A percentile compares a stretch with the other conserved stretches of the same genome.
Evolutionary conservation across 106 monocot genomes (phyloP).

Genomic region (Dendrobium huoshanense): DNA sequence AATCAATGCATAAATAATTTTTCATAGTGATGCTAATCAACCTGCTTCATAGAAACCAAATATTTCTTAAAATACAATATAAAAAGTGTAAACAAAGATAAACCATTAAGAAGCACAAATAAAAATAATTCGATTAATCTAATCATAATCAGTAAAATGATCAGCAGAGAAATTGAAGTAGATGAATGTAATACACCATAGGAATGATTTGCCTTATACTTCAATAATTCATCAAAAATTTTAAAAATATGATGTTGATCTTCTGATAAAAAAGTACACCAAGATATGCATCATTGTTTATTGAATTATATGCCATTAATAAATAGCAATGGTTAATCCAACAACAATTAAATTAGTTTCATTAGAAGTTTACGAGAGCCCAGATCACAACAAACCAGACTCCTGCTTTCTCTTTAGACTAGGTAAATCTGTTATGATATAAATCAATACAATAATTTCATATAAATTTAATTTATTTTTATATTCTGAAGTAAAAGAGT

Average conservation of each 20-base stretch:
- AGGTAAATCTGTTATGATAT: not conserved
- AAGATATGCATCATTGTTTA: constrained; percentile 12
- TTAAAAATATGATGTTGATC: too few species aligned
- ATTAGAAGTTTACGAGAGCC: constrained; percentile 23
- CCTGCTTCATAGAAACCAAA: not conserved
- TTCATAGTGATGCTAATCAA: not conserved
- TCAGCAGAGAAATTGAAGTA: too few species aligned
- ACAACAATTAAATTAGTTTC: constrained; percentile 30
- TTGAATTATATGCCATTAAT: constrained; percentile 27
- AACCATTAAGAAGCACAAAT: not conserved
- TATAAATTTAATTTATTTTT: not conserved
- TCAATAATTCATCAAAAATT: not conserved
- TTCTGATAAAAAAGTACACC: too few species aligned
- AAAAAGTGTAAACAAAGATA: not conserved
- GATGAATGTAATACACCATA: too few species aligned
- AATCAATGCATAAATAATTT: not conserved
- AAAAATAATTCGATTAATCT: too few species aligned
- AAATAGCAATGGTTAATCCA: constrained; percentile 27
- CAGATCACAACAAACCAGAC: constrained; percentile 10
- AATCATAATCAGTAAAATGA: too few species aligned
- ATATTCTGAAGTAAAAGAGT: not conserved
- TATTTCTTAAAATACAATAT: not conserved
- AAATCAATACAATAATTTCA: not conserved
- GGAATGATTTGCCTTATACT: too few species aligned
- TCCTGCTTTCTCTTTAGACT: constrained; percentile 25